Evolutionary conservation across 192 early-diverging fungal genomes (phyloP).

Genomic region (Lunasporangiospora selenospora): DNA sequence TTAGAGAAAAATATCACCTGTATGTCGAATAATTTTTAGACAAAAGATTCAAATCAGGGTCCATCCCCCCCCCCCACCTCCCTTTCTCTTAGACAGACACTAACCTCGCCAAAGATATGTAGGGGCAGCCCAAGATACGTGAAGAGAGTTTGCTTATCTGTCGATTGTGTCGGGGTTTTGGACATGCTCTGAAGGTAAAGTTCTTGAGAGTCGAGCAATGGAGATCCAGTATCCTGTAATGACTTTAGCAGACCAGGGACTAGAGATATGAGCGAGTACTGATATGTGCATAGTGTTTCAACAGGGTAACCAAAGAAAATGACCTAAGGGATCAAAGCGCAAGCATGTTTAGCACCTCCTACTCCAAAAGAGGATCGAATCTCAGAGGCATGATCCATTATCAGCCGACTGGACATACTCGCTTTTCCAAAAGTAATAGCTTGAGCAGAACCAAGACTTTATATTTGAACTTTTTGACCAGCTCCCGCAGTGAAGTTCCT

Average conservation of each 20-base stretch:
- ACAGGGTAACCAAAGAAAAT: conserved; percentile 87
- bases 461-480: conserved; percentile 75
- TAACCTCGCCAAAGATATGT: conserved; percentile 63
- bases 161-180: conserved; percentile 42
- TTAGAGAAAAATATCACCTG: too few relatives aligned
- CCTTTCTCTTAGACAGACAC: conserved; percentile 7
- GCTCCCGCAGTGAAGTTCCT: conserved; percentile 75
- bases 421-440: conserved; percentile 75
- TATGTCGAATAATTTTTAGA: too few relatives aligned
- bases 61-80: too few relatives aligned
- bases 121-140: conserved; percentile 66
- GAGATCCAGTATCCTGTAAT: conserved; percentile 57
- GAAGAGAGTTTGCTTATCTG: conserved; percentile 53
- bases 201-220: conserved; percentile 51
- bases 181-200: conserved; percentile 49
- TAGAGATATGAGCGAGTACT: conserved; percentile 78
- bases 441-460: conserved; percentile 81
- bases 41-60: too few relatives aligned
- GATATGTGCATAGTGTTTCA: conserved; percentile 77
- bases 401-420: conserved; percentile 43
- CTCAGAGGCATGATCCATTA: not conserved
- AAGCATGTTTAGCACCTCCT: not conserved
- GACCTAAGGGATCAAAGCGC: conserved; percentile 49
- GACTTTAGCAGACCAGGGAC: conserved; percentile 66
- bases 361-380: not conserved